Percentiles rank a stretch among this genome's conserved stretches.
Conservation (phyloP, 1,284 basidiomycete species). For the Cutaneotrichosporon sp. region DNA sequence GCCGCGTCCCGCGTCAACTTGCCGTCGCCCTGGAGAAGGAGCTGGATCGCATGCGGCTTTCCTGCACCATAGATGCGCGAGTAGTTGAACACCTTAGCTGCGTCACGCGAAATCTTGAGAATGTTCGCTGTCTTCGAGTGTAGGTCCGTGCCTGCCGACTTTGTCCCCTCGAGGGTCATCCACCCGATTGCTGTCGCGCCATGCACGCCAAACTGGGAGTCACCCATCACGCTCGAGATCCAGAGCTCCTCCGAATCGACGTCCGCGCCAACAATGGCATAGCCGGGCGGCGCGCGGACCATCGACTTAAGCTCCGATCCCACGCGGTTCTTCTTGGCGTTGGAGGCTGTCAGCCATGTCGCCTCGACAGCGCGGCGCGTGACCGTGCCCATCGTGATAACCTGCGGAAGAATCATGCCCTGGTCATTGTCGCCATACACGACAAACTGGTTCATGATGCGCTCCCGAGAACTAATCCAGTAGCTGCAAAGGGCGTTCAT, state of each 20-base stretch:
- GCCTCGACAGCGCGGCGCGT: slow-evolving; percentile 96
- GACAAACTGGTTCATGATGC: slow-evolving; percentile 89
- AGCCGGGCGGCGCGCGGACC: slow-evolving; percentile 89
- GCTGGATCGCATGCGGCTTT: slow-evolving; percentile 84
- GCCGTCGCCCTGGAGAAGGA: slow-evolving; percentile 82
- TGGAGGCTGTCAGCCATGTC: slow-evolving; percentile 97
- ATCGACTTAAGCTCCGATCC: slow-evolving; percentile 97
- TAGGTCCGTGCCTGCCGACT: slow-evolving; percentile 88
- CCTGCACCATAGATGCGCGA: slow-evolving; percentile 98
- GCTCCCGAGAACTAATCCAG: slow-evolving; percentile 92
- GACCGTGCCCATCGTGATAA: slow-evolving; percentile 97
- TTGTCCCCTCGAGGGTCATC: slow-evolving; percentile 99
- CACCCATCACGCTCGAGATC: slow-evolving; percentile 99
- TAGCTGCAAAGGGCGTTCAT: slow-evolving; percentile 96
- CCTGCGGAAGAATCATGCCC: slow-evolving; percentile 92
- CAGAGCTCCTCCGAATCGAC: slow-evolving; percentile 98
- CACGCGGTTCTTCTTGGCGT: slow-evolving; percentile 94
- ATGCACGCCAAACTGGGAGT: slow-evolving; percentile 95
- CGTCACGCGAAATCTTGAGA: slow-evolving; percentile 85
- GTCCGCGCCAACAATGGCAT: slow-evolving; percentile 93
- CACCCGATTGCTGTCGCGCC: slow-evolving; percentile 96
- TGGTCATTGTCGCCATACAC: slow-evolving; percentile 71
- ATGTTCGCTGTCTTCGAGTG: slow-evolving; percentile 96
- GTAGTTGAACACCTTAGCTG: slow-evolving; percentile 99
- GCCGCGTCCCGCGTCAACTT: slow-evolving; percentile 74